phyloP scores from a whole-genome alignment of 1,139 yeast genomes.

The Pichia kudriavzevii region DNA sequence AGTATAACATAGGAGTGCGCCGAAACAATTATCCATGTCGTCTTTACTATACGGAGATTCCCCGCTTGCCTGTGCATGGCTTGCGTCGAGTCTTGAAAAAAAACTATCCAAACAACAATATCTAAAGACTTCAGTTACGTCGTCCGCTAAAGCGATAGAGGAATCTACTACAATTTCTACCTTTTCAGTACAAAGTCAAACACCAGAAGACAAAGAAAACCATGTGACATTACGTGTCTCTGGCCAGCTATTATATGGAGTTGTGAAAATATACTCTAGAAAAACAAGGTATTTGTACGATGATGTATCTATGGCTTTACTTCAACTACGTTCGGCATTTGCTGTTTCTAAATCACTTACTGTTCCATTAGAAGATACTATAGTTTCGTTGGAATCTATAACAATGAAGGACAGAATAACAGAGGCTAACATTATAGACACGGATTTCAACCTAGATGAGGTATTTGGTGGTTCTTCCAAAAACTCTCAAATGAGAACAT shows the following conservation, averaged over 20 bases:
- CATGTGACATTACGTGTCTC: constrained; percentile 69
- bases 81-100: constrained; percentile 83
- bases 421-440: constrained; percentile 62
- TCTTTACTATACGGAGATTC: too few relatives aligned
- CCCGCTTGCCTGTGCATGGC: constrained; percentile 87
- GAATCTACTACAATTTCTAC: constrained; percentile 15
- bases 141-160: constrained; percentile 52
- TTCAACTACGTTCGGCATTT: constrained; percentile 70
- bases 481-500: constrained; percentile 6
- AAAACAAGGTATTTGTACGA: constrained; percentile 80
- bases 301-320: constrained; percentile 74
- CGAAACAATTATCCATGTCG: too few relatives aligned
- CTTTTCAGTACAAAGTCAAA: constrained; percentile 7
- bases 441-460: constrained; percentile 54
- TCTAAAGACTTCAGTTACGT: constrained; percentile 60
- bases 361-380: constrained; percentile 29
- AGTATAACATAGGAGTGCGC: too few relatives aligned
- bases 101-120: constrained; percentile 73
- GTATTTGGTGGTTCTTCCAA: constrained; percentile 14
- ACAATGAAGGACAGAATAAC: constrained; percentile 74
- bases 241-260: constrained; percentile 83
- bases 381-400: constrained; percentile 41
- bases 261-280: constrained; percentile 79
- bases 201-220: not conserved
- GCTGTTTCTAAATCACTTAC: constrained; percentile 33